Base-by-base conservation (phyloP, 83 land plant species). In the Picea mariana region DNA sequence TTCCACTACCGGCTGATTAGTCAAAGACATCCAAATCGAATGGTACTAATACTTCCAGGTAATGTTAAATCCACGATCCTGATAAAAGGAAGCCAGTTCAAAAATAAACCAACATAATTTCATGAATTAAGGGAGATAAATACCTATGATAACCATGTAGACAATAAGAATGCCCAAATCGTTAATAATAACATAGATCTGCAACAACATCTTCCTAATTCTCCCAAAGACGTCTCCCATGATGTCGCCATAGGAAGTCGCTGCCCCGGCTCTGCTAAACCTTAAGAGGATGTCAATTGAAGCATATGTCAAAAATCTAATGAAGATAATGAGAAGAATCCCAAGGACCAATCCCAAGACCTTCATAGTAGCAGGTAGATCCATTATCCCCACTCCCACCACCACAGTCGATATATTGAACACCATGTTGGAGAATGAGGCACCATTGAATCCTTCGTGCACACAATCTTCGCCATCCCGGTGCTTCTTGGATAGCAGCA, bases 361-460 rank as follows among this genome's bases (percentile, higher is more conserved):
- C 87, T 90, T 89, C 80, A 92, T 73, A 47, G 96, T 87, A 31
- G 99, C 99, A 52, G 99, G 99, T 9, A 96, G 87, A 11, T 94
- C 98, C 99, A 96, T 96, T 85, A 96, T 96, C 17, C 99, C 99
- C 67, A 96, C 97, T 20, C 99, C 99, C 40, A 96, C 94, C 13
- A 95, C 80, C 64, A 94, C 90, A 13, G 97, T 96, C 21, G 95
- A 91, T 31, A 96, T 89, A 80, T 94, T 96, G 84, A 96, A 91
- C 24, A 96, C 93, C 1, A 91, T 97, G 59, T 94, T 89, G 18
- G 91, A 75, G 79, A 88, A 81, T 0, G 96, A 90, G 47, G 47
- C 47, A n/a, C 84, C 89, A 78, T 60, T 27, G 63, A 31, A 31
- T 31, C 31, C 31, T 31, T 31, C 1, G 31, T 31, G 31, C 31